Evolutionary conservation across 2,329 filamentous ascomycete species (phyloP), one percentile per base, ranked within the genome.

Genomic region (Talaromyces sp.): DNA sequence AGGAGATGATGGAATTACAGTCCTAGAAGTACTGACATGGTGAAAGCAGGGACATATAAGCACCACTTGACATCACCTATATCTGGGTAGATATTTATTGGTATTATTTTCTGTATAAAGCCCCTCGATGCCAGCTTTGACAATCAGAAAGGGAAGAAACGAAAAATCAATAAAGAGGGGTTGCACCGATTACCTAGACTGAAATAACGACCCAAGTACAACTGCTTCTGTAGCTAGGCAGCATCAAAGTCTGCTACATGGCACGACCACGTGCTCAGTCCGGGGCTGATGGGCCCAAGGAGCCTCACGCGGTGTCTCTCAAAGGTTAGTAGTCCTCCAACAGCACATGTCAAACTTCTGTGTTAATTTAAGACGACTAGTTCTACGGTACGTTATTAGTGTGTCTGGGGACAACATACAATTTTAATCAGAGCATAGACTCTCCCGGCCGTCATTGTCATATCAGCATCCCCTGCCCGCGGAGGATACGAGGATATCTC

Each of bases 301-400:
- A 92, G 75, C 88, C 89, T 41, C 89, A 92, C 75, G 85, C 87
- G 21, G 85, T 92, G 52, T 92, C 89, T 56, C 79, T 92, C 57
- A 93, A 92, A 79, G 90, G 78, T 80, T 70, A 53, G 48, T 70
- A 53, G 48, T 52, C 48, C 12, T 17, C 27, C n/a, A 19, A n/a
- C 3, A 29, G 14, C 12, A 27, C 19, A 52, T 46, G 43, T 24
- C 48, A 52, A 17, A 29, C 8, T 29, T 3, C 14, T 29, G 12
- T n/a, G 7, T 21, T 48, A 57, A 32, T 32, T n/a, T 27, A 14
- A 38, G 38, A 46, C 21, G 19, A 19, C 51, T 59, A 75, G 73
- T 74, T 62, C 63, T 78, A 62, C 74, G 76, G 76, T 78, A 72
- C 70, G 66, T 65, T 54, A 51, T 53, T 46, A 59, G 11, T 58